These are phyloP conservation scores for Ceratocystis albifundus DNA, from an alignment of 2,329 filamentous ascomycete species.

Conservation along the genomic window DNA sequence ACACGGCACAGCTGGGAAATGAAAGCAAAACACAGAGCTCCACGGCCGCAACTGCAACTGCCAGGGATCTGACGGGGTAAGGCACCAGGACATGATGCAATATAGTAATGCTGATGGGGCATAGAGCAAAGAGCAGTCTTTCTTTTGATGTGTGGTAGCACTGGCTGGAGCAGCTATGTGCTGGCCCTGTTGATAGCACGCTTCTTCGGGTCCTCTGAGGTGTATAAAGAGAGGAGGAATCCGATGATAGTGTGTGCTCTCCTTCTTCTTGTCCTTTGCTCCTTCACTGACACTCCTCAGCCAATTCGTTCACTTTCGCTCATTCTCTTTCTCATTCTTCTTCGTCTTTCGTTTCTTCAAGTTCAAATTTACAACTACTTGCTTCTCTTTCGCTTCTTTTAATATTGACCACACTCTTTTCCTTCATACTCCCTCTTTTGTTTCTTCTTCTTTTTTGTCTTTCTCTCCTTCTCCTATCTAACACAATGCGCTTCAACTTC, in stretches of 20 bases:
- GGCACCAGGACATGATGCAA: not conserved
- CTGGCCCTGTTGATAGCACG: not conserved
- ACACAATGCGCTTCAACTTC: constrained; percentile 23
- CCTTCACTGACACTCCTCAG: constrained; percentile 2
- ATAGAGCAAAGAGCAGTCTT: not conserved
- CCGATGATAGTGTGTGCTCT: not conserved
- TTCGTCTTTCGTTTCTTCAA: constrained; percentile 1
- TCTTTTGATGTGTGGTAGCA: not conserved
- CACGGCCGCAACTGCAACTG: not conserved
- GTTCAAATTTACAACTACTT: not conserved
- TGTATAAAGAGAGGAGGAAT: not conserved
- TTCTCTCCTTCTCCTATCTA: not conserved
- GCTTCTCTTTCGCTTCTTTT: not conserved
- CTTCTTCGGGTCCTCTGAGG: not conserved
- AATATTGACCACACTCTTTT: too few relatives aligned
- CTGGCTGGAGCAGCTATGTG: not conserved
- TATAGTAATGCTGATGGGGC: not conserved
- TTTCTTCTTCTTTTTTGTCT: not conserved
- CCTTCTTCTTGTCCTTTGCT: constrained; percentile 3
- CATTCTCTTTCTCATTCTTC: constrained; percentile 11
- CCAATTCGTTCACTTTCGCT: constrained; percentile 14
- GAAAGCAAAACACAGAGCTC: constrained; percentile 16
- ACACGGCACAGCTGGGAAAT: constrained; percentile 10
- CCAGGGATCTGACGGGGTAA: constrained; percentile 11
- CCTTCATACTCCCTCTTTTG: not conserved